These are phyloP conservation scores for Croton laevigatus DNA, from an alignment of 441 rosid species.

Conservation along the genomic window DNA sequence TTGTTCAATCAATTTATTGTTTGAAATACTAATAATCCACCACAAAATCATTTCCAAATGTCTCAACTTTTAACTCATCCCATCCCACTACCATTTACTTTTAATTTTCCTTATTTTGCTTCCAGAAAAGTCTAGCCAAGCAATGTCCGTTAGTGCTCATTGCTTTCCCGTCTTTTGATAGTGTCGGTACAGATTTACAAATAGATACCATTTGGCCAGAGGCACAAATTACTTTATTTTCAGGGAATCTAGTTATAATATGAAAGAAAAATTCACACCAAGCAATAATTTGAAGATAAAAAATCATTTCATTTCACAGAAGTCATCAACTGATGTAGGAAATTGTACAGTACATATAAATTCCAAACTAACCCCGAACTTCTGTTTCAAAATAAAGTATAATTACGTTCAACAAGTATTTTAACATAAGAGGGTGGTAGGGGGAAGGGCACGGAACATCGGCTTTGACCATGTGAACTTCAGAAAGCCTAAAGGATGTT, in stretches of 20 bases:
- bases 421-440: background rate
- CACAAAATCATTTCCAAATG: slow-evolving; percentile 2
- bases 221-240: background rate
- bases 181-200: background rate
- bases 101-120: background rate
- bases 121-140: background rate
- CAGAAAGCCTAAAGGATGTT: slow-evolving; percentile 56
- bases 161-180: background rate
- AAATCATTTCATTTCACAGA: background rate
- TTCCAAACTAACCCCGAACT: background rate
- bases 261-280: background rate
- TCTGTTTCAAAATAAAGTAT: background rate
- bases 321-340: background rate
- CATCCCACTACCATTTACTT: background rate
- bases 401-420: background rate
- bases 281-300: background rate
- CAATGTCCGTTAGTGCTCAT: background rate
- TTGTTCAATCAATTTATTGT: slow-evolving; percentile 51
- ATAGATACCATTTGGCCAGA: background rate
- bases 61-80: background rate
- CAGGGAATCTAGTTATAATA: background rate
- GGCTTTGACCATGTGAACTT: slow-evolving; percentile 56
- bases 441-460: background rate
- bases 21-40: slow-evolving; percentile 60
- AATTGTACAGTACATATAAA: background rate